Percentiles rank a stretch among this genome's conserved stretches.
Conservation (phyloP, 805 yeast genomes). For the Ogataea pini region DNA sequence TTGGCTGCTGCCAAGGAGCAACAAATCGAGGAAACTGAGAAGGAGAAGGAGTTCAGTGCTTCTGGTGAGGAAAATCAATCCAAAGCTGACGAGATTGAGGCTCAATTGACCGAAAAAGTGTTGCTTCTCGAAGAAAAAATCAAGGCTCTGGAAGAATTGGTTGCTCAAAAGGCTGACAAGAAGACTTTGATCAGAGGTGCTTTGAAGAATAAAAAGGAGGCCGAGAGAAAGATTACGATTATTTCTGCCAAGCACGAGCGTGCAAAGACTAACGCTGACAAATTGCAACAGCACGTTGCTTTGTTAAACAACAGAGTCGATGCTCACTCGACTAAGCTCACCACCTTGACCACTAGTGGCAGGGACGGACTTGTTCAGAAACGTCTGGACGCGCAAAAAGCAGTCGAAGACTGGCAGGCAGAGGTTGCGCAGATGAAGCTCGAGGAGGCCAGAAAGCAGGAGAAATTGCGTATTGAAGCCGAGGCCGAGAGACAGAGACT, state of each 20-base stretch:
- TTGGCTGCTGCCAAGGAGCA: slow-evolving; percentile 32
- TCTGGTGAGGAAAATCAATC: slow-evolving; percentile 41
- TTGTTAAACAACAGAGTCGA: slow-evolving; percentile 43
- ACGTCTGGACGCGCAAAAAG: slow-evolving; percentile 43
- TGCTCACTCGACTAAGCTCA: slow-evolving; percentile 46
- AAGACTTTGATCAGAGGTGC: slow-evolving; percentile 29
- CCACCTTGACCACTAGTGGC: slow-evolving; percentile 38
- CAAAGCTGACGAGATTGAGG: slow-evolving; percentile 41
- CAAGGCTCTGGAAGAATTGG: slow-evolving; percentile 40
- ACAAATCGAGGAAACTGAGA: slow-evolving; percentile 33
- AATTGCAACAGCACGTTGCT: slow-evolving; percentile 45
- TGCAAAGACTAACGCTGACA: slow-evolving; percentile 40
- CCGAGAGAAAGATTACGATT: slow-evolving; percentile 38
- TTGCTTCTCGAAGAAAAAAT: slow-evolving; percentile 35
- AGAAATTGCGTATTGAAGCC: slow-evolving; percentile 41
- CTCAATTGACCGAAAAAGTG: slow-evolving; percentile 43
- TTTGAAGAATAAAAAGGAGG: slow-evolving; percentile 40
- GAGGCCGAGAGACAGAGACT: slow-evolving; percentile 41
- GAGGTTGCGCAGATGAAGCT: slow-evolving; percentile 47
- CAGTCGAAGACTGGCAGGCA: slow-evolving; percentile 44
- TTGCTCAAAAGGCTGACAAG: slow-evolving; percentile 44
- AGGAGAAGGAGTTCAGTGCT: slow-evolving; percentile 39
- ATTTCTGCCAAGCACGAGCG: slow-evolving; percentile 39
- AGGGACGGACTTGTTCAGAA: slow-evolving; percentile 39
- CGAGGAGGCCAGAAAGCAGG: slow-evolving; percentile 48